Base-by-base conservation (phyloP, 164 flowering plant species). In the Brasenia schreberi region DNA sequence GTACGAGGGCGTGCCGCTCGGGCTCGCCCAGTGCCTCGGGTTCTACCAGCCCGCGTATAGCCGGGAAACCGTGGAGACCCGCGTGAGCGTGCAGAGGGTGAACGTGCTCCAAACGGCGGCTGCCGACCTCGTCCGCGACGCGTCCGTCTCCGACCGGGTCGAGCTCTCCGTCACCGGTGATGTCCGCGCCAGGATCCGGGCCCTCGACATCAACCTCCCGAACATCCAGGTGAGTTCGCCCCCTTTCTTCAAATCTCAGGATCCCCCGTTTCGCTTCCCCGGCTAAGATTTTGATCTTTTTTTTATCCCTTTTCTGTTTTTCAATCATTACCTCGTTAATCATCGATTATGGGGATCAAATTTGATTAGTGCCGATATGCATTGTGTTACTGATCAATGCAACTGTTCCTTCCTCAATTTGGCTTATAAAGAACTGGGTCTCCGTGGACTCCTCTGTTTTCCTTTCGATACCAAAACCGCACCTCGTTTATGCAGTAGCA, bases 1-100 rank as follows among this genome's bases (percentile, higher is more conserved):
- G 96, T 92, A 95, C 77, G 69, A 79, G 5, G 99, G 99, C 39
- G 87, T 92, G 1, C 99, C 99, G 0, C 72, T 95, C 19, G 97
- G 99, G 23, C 66, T 78, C 18, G 99, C 94, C 19, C 61, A 76
- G 0, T 87, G 92, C 7, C 88, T 90, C 2, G 85, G 87, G 59
- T 95, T 95, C 64, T 85, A 77, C 68, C 99, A 95, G 79, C 87
- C 92, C 11, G 90, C 94, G 4, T 92, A 90, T 73, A 95, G 96
- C 67, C 75, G 76, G 39, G 61, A 83, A 10, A 80, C 77, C 64
- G 82, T 95, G 45, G 79, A 70, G 73, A 87, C 90, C 18, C 73
- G 77, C 6, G 84, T 92, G 42, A 79, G 72, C 42, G 97, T 95
- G 3, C 94, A 92, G 69, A 74, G 86, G 18, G 89, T 83, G 6